Evolutionary conservation across 352 stramenopile species (phyloP), one percentile per base, ranked within the genome.

Genomic region (Pythium phragmitis): DNA sequence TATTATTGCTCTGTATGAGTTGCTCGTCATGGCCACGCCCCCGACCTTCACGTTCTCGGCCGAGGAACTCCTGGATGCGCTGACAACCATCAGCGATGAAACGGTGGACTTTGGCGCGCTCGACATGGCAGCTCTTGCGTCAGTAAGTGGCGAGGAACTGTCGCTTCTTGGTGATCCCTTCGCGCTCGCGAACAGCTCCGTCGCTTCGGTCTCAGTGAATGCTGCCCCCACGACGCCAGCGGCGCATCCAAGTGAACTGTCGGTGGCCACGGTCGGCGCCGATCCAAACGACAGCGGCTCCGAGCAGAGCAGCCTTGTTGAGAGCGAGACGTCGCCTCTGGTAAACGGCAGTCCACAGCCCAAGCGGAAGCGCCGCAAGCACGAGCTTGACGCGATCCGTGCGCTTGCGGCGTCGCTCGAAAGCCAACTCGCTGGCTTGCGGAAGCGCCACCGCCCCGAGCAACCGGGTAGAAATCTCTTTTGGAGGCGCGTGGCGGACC

Each of bases 311-410:
- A 57, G 14, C n/a, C 37, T 51, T 7, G 36, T 42, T 9, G 60
- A 67, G 16, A 7, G 36, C 26, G 51, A 60, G 48, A 36, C 63
- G 36, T 12, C 45, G 13, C n/a, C 51, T 14, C 2, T 19, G 4
- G 21, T 34, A 21, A 60, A 2, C 7, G 7, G 21, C 28, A 26
- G 7, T 23, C 4, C 49, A 17, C 82, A 84, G 39, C 73, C 68
- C 8, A 84, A 65, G n/a, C 73, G 77, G 17, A 84, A 81, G 65
- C 65, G 73, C 13, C 75, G 71, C 57, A 87, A 84, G 59, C 77
- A 82, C 45, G 75, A 87, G 65, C 63, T 87, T n/a, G 75, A 82
- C 50, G 65, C 74, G n/a, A 63, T 87, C 47, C 77, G 77, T 55
- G 64, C 65, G 5, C 66, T 79, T 17, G 73, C 75, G 9, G 51